phyloP scores from a whole-genome alignment of 805 yeast species.

The Kodamaea hsintzibuensis region DNA sequence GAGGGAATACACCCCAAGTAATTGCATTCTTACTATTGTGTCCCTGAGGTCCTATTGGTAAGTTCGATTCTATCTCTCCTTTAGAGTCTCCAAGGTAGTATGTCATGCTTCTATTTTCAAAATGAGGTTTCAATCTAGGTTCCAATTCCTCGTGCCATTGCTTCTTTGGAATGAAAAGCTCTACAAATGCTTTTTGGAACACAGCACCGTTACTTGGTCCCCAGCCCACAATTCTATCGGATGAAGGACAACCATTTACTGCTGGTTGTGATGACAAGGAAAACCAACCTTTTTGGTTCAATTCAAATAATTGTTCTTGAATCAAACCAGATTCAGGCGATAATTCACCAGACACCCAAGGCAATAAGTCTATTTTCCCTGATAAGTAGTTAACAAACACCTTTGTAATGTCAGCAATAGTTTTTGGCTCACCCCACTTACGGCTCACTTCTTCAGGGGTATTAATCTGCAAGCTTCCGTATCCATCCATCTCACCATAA shows the following conservation, averaged over 20 bases:
- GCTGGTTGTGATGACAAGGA: conserved; percentile 97
- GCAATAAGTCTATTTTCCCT: conserved; percentile 73
- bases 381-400: conserved; percentile 74
- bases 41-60: conserved; percentile 37
- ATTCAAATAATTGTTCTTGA: conserved; percentile 82
- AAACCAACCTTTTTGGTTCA: conserved; percentile 74
- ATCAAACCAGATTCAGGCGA: conserved; percentile 89
- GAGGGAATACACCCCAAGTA: conserved; percentile 98
- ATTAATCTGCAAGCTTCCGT: conserved; percentile 81
- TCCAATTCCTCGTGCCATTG: conserved; percentile 63
- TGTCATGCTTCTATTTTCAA: conserved; percentile 53
- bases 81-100: conserved; percentile 72
- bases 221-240: conserved; percentile 95
- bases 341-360: conserved; percentile 89
- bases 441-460: conserved; percentile 60
- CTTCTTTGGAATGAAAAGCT: conserved; percentile 68
- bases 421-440: conserved; percentile 79
- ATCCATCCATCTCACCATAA: conserved; percentile 96
- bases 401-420: conserved; percentile 56
- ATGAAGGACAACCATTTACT: conserved; percentile 70
- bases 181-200: conserved; percentile 91
- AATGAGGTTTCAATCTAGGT: conserved; percentile 45
- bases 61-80: conserved; percentile 61
- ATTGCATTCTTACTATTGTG: conserved; percentile 68
- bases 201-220: conserved; percentile 89